These are phyloP conservation scores for Trichoderma oligosporum DNA, from an alignment of 2,329 filamentous ascomycete species.

Conservation along the genomic window DNA sequence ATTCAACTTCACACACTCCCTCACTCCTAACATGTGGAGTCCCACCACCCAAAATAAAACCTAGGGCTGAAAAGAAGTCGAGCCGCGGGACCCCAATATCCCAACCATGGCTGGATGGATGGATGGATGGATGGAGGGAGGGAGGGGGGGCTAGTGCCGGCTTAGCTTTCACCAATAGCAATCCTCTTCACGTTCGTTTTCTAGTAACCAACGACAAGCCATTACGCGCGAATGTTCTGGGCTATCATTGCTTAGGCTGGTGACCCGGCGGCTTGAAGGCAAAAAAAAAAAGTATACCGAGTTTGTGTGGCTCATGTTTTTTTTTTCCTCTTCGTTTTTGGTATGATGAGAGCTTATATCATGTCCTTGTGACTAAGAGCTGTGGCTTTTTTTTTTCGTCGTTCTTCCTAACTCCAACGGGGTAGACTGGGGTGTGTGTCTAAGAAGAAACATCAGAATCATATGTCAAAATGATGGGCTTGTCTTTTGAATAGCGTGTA, in stretches of 20 bases:
- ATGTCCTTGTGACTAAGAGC: slow-evolving; percentile 15
- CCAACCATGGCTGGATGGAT: too few species aligned
- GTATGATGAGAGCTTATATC: background rate
- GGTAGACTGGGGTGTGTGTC: slow-evolving; percentile 7
- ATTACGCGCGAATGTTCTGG: background rate
- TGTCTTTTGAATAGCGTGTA: slow-evolving; percentile 3
- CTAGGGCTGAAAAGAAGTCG: background rate
- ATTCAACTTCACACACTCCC: background rate
- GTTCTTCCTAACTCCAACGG: slow-evolving; percentile 5
- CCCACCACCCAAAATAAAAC: background rate
- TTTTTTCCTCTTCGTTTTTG: background rate
- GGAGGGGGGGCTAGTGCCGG: background rate
- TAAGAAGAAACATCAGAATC: slow-evolving; percentile 12
- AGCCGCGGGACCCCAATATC: slow-evolving; percentile 8
- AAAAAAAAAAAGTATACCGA: slow-evolving; percentile 4
- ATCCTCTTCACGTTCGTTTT: too few species aligned
- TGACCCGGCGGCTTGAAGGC: slow-evolving; percentile 1
- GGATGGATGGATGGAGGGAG: too few species aligned
- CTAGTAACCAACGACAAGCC: too few species aligned
- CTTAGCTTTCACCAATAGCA: background rate
- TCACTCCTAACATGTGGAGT: slow-evolving; percentile 5
- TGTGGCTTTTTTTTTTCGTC: background rate
- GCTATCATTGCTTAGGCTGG: background rate
- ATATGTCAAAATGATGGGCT: slow-evolving; percentile 18
- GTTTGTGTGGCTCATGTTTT: slow-evolving; percentile 6